These are phyloP conservation scores for Suillus brevipes DNA, from an alignment of 768 basidiomycete species.

Conservation along the genomic window DNA sequence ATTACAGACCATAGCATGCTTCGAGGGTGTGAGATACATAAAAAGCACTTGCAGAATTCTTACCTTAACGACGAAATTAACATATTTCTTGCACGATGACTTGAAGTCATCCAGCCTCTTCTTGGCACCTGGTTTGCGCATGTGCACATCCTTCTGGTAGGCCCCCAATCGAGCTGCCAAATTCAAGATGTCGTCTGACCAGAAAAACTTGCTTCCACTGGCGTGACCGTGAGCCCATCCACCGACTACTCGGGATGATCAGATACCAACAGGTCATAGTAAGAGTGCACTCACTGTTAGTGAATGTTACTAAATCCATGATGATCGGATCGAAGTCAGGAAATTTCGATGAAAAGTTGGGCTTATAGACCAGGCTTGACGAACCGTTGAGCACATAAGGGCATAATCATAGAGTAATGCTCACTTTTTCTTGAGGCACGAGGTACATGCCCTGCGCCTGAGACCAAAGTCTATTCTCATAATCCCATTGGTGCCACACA, in stretches of 20 bases:
- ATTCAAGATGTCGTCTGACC: constrained; percentile 32
- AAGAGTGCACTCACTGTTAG: constrained; percentile 26
- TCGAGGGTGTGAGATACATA: neutral
- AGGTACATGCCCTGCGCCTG: constrained; percentile 16
- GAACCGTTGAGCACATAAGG: constrained; percentile 18
- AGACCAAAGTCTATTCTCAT: constrained; percentile 21
- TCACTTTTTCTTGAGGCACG: constrained; percentile 21
- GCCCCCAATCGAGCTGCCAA: constrained; percentile 20
- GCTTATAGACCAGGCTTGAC: constrained; percentile 9
- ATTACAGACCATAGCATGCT: neutral
- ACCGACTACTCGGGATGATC: constrained; percentile 24
- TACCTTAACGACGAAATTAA: constrained; percentile 5
- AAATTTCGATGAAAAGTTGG: constrained; percentile 23
- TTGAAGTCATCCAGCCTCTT: constrained; percentile 28
- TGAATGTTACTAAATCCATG: constrained; percentile 32
- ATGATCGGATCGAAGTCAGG: constrained; percentile 29
- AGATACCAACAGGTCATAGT: neutral
- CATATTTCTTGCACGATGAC: constrained; percentile 14
- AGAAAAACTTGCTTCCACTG: constrained; percentile 34
- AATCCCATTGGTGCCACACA: constrained; percentile 15
- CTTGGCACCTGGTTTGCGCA: constrained; percentile 24
- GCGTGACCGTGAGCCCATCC: constrained; percentile 30
- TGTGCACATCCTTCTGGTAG: constrained; percentile 20
- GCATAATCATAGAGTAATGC: neutral
- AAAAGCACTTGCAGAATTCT: neutral